Base-by-base conservation (phyloP, 2,329 filamentous ascomycete genomes). In the Fusarium sp. region DNA sequence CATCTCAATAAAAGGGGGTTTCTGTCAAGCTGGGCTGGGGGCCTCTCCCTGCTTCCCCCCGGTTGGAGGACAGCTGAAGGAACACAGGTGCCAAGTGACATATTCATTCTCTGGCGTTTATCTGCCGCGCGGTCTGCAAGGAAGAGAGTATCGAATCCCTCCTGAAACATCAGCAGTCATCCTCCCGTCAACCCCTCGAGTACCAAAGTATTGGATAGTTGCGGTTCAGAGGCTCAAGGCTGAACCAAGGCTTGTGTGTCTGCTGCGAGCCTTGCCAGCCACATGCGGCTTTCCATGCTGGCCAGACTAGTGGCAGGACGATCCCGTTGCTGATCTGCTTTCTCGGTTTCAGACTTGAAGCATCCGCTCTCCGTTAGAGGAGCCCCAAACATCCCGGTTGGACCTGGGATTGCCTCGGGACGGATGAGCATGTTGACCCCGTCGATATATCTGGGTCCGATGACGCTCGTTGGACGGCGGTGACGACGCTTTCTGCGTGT, bases 341-440 rank as follows among this genome's bases (percentile, higher is more conserved):
- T 61, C 31, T 69, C 60, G 20, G 76, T 78, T 78, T 78, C 76
- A 77, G 73, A 78, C 58, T 58, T 64, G 67, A 75, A 62, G 66
- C 69, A 71, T 60, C 38, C 69, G 53, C 66, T 53, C 57, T 71
- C 60, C 64, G 46, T 66, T 53, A 65, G 60, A 71, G 53, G 31
- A 4, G 40, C 57, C 17, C 64, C 59, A 53, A 75, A 74, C 53
- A 69, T 57, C 62, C 49, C 51, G 24, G 75, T 29, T 71, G 71
- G 71, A 55, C 66, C 60, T 64, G 36, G 44, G 58, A 33, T 33
- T 70, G 60, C 68, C 64, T 72, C 62, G 67, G 57, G 56, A 66
- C 57, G 56, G 56, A 71, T 67, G 67, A 66, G 56, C 60, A 61
- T 69, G 72, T 64, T 75, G 63, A 77, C 71, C 65, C 65, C 64